A percentile compares a stretch with the other conserved stretches of the same genome.
Evolutionary conservation across 441 rosid genomes (phyloP).

Genomic region (Gossypium trilobum): DNA sequence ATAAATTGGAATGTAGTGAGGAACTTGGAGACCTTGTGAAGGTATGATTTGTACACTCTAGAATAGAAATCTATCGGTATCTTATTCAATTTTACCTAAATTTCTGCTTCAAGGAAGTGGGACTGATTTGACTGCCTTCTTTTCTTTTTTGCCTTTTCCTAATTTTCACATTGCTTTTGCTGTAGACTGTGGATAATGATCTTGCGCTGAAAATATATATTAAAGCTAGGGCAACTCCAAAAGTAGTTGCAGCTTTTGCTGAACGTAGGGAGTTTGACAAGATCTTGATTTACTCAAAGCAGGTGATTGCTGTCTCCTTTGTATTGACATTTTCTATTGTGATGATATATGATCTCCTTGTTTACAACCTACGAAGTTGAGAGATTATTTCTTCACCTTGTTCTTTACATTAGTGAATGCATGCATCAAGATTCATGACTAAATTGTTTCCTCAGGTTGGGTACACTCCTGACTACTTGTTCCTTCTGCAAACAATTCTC

Average conservation of each 20-base stretch:
- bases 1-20: conserved; percentile 96
- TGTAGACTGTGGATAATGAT: conserved; percentile 98
- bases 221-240: conserved; percentile 98
- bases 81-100: background rate
- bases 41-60: conserved; percentile 33
- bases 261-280: conserved; percentile 99
- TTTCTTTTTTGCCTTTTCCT: background rate
- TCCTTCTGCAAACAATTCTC: conserved; percentile 97
- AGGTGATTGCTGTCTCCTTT: conserved; percentile 37
- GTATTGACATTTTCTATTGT: conserved; percentile 3
- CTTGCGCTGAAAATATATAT: conserved; percentile 92
- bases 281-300: conserved; percentile 93
- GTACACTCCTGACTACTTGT: conserved; percentile 92
- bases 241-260: conserved; percentile 99
- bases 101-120: background rate
- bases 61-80: background rate
- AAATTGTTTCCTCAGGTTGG: conserved; percentile 58
- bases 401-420: background rate
- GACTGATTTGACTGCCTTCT: background rate
- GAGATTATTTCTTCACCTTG: background rate
- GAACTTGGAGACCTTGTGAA: conserved; percentile 99
- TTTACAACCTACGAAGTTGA: background rate
- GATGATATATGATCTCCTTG: background rate
- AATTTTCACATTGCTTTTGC: conserved; percentile 16
- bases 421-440: background rate